A percentile compares a stretch with the other conserved stretches of the same genome.
Conservation (phyloP, 805 yeast genomes). For the Yamadazyma akitaensis region DNA sequence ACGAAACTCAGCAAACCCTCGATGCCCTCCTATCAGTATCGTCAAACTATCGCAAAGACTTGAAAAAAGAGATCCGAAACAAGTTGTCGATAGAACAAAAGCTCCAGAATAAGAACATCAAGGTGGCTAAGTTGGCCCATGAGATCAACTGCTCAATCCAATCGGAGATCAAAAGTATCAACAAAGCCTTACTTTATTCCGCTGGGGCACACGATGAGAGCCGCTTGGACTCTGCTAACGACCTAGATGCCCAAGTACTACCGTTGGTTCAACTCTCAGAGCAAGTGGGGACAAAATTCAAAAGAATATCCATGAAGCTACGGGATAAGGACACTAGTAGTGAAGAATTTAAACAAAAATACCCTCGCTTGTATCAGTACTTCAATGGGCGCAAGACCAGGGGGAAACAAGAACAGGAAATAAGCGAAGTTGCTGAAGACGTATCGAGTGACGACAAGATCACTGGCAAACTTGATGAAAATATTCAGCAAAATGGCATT, state of each 20-base stretch:
- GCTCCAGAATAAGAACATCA: constrained; percentile 39
- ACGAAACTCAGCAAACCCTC: constrained; percentile 30
- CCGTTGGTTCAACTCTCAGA: constrained; percentile 13
- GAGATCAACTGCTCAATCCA: constrained; percentile 17
- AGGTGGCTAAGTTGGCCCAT: constrained; percentile 27
- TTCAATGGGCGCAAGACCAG: background rate
- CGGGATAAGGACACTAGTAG: background rate
- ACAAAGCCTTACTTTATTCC: background rate
- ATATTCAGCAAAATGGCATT: too few relatives aligned
- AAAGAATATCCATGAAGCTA: constrained; percentile 8
- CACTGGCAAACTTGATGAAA: too few relatives aligned
- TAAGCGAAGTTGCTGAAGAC: background rate
- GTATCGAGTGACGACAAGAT: too few relatives aligned
- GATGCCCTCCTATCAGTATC: constrained; percentile 25
- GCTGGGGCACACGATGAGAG: background rate
- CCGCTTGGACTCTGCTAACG: constrained; percentile 3
- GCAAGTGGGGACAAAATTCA: constrained; percentile 13
- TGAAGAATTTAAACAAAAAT: background rate
- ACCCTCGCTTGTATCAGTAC: constrained; percentile 2
- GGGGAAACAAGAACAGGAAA: background rate
- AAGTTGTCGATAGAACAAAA: constrained; percentile 37
- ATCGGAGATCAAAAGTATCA: constrained; percentile 6
- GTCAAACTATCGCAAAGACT: constrained; percentile 33
- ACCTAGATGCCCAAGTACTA: constrained; percentile 12
- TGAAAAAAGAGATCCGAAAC: constrained; percentile 30